Percentiles rank a stretch among this genome's conserved stretches.
phyloP scores from a whole-genome alignment of 495 filamentous ascomycete species.

The Viridothelium virens region DNA sequence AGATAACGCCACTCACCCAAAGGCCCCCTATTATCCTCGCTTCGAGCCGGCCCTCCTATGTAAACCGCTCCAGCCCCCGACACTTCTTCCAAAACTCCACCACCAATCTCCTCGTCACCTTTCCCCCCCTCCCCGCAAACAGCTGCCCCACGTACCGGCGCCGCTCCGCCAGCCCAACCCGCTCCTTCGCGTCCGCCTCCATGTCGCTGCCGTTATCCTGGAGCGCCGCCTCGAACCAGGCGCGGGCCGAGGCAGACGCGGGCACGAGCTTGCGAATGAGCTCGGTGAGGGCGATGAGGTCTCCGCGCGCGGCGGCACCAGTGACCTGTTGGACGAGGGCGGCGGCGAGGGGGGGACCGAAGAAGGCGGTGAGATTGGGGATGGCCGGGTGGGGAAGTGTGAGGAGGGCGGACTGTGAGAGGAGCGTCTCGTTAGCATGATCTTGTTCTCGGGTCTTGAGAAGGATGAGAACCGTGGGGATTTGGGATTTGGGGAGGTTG shows the following conservation, averaged over 20 bases:
- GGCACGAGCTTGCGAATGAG: conserved; percentile 69
- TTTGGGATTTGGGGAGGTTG: conserved; percentile 18
- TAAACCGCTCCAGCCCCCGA: conserved; percentile 40
- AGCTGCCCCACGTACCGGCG: conserved; percentile 52
- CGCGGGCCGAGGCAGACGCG: conserved; percentile 51
- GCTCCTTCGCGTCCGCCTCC: conserved; percentile 32
- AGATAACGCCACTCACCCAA: background rate
- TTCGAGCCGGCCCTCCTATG: background rate
- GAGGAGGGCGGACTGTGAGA: background rate
- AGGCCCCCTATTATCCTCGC: background rate
- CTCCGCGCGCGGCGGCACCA: conserved; percentile 66
- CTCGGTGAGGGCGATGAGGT: conserved; percentile 67
- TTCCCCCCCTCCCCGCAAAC: conserved; percentile 53
- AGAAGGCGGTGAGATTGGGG: background rate
- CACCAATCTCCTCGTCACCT: conserved; percentile 52
- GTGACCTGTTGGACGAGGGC: conserved; percentile 61
- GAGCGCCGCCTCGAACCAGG: conserved; percentile 55
- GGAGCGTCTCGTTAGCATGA: background rate
- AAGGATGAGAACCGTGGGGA: background rate
- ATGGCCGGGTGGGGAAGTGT: background rate
- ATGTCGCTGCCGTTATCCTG: conserved; percentile 49
- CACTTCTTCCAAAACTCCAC: conserved; percentile 64
- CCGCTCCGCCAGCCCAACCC: conserved; percentile 54
- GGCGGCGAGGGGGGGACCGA: conserved; percentile 16
- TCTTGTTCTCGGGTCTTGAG: background rate